These are phyloP conservation scores for Pyrrhoderma noxium DNA, from an alignment of 1,284 basidiomycete genomes.

Conservation along the genomic window DNA sequence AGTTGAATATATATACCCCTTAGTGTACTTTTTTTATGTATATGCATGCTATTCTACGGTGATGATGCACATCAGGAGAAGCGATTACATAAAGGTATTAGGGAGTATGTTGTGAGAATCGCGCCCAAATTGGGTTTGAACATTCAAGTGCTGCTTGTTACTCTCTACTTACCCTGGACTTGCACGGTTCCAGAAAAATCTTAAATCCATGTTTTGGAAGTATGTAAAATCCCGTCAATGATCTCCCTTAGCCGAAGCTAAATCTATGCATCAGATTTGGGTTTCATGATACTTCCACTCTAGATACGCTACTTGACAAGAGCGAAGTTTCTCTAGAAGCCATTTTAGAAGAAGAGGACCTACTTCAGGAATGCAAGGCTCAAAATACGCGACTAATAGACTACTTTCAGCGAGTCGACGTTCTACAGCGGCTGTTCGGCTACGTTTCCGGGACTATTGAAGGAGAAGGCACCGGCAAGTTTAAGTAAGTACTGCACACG, in stretches of 20 bases:
- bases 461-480: conserved; percentile 63
- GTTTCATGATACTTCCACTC: conserved; percentile 75
- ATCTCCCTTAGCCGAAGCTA: not conserved
- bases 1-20: too few species aligned
- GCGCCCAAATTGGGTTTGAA: conserved; percentile 1
- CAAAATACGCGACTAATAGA: conserved; percentile 86
- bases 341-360: conserved; percentile 89
- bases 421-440: conserved; percentile 71
- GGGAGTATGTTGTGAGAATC: conserved; percentile 1
- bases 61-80: too few species aligned
- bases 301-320: conserved; percentile 79
- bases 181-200: not conserved
- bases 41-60: too few species aligned
- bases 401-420: conserved; percentile 76
- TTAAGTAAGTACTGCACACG: conserved; percentile 52
- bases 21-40: too few species aligned
- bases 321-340: conserved; percentile 82
- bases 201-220: conserved; percentile 37
- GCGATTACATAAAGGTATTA: not conserved
- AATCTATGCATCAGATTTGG: conserved; percentile 54
- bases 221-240: conserved; percentile 18
- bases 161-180: conserved; percentile 10
- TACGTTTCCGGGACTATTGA: conserved; percentile 85
- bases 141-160: conserved; percentile 6
- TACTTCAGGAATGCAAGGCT: conserved; percentile 92